A percentile compares a stretch with the other conserved stretches of the same genome.
These are phyloP conservation scores for Teratosphaeriaceae sp. DNA, from an alignment of 2,329 filamentous ascomycete genomes.

Conservation along the genomic window DNA sequence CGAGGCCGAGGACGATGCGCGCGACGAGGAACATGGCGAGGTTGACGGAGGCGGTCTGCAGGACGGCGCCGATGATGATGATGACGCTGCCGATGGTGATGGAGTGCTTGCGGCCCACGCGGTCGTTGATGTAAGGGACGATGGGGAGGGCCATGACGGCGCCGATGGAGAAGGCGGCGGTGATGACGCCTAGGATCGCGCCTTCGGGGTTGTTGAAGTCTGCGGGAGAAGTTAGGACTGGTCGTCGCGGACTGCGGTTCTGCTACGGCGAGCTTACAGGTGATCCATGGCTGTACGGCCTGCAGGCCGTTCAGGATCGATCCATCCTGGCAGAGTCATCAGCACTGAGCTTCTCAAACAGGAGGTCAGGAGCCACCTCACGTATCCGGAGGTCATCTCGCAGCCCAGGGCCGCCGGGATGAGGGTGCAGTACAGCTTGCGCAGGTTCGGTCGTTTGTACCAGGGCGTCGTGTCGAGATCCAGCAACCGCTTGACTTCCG, in stretches of 20 bases:
- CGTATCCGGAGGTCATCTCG: slow-evolving; percentile 13
- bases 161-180: slow-evolving; percentile 2
- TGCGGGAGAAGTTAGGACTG: not conserved
- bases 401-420: slow-evolving; percentile 11
- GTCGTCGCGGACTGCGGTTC: not conserved
- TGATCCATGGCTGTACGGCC: slow-evolving; percentile 1
- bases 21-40: slow-evolving; percentile 13
- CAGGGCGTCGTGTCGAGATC: slow-evolving; percentile 12
- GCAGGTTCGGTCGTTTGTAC: slow-evolving; percentile 11
- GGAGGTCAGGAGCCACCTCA: no score
- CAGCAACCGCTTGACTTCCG: slow-evolving; percentile 11
- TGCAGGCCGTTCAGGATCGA: slow-evolving; percentile 5
- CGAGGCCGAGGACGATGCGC: slow-evolving; percentile 9
- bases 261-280: not conserved
- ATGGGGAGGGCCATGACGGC: slow-evolving; percentile 3
- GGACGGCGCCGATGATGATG: slow-evolving; percentile 1
- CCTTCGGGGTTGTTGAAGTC: slow-evolving; percentile 3
- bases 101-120: not conserved
- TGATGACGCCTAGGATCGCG: slow-evolving; percentile 1
- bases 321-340: no score
- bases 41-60: slow-evolving; percentile 3
- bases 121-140: slow-evolving; percentile 1
- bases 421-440: slow-evolving; percentile 8
- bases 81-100: slow-evolving; percentile 4
- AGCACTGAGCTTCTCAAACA: no score